Evolutionary conservation across 192 early-diverging fungal species (phyloP), one percentile per base, ranked within the genome.

Genomic region (Dissophora globulifera): DNA sequence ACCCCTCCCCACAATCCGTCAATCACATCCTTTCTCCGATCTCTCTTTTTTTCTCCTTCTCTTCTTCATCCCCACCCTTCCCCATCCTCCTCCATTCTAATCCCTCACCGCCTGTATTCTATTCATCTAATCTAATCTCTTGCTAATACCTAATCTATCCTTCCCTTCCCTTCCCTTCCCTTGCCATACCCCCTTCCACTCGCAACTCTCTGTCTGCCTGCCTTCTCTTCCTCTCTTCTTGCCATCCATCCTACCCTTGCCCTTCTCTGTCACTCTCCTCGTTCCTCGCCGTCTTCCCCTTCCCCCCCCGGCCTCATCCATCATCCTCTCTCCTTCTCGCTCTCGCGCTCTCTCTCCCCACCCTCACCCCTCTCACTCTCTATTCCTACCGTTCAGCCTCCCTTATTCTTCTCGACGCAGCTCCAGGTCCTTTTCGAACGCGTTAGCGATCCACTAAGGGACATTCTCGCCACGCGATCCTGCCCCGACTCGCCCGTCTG

Each of bases 21-120:
- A 47, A 40, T 26, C 48, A 15, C 25, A 13, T 19, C 10, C 47
- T 62, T 35, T 33, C 50, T 41, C 48, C 30, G 17, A 26, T 60
- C 35, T 26, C 33, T 50, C 19, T 40, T 23, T 50, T 50, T 11
- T 61, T 40, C 27, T 51, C 45, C 25, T 31, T 42, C 22, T 43
- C 6, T 59, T 59, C 27, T 31, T 47, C 15, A 25, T 22, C 35
- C 26, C n/a, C 16, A 29, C 20, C 27, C 31, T 30, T 35, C 7
- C 9, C 15, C 25, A 45, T n/a, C 38, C 13, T 40, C 38, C 38
- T 40, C 8, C 13, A 40, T 40, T 40, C 38, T 40, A 40, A 40
- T 40, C 38, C 38, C 38, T 40, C 7, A 40, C 13, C 38, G 7
- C 43, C 17, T 17, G 17, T 45, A 45, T n/a, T 45, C n/a, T 17